Conservation (phyloP, 495 filamentous ascomycete genomes). For the Penicillium robsamsonii region DNA sequence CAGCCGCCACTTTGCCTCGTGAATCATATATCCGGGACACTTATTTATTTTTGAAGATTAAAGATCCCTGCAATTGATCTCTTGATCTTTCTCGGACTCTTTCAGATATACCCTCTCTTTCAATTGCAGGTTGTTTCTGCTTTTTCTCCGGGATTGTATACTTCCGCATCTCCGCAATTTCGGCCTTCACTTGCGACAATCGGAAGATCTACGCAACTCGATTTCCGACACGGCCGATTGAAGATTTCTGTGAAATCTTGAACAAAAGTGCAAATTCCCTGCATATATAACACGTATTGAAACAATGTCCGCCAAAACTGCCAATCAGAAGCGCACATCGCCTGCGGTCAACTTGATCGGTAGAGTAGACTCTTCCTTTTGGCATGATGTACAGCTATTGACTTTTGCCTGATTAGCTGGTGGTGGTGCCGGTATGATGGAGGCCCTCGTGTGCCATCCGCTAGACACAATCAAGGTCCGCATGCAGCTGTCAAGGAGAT, state of each 20-base stretch:
- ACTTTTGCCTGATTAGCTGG: constrained; percentile 61
- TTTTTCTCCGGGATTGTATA: constrained; percentile 28
- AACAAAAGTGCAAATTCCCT: constrained; percentile 9
- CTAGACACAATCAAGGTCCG: constrained; percentile 99
- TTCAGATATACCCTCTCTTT: constrained; percentile 5
- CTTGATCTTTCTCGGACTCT: not conserved
- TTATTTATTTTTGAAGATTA: not conserved
- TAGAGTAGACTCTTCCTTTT: constrained; percentile 37
- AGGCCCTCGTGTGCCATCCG: constrained; percentile 95
- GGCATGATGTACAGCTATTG: constrained; percentile 17
- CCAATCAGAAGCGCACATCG: constrained; percentile 73
- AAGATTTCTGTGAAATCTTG: not conserved
- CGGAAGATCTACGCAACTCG: constrained; percentile 13
- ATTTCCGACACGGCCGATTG: constrained; percentile 9
- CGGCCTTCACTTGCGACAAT: constrained; percentile 16
- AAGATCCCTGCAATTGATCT: constrained; percentile 7
- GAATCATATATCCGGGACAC: constrained; percentile 3
- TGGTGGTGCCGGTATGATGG: constrained; percentile 98
- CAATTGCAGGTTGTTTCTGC: constrained; percentile 6
- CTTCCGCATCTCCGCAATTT: constrained; percentile 29
- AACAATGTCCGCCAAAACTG: constrained; percentile 64
- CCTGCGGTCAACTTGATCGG: constrained; percentile 93
- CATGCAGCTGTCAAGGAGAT: constrained; percentile 94
- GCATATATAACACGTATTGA: constrained; percentile 14
- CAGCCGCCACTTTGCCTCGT: constrained; percentile 32